phyloP scores from a whole-genome alignment of 139 green algal species.

The Microglena sp. region DNA sequence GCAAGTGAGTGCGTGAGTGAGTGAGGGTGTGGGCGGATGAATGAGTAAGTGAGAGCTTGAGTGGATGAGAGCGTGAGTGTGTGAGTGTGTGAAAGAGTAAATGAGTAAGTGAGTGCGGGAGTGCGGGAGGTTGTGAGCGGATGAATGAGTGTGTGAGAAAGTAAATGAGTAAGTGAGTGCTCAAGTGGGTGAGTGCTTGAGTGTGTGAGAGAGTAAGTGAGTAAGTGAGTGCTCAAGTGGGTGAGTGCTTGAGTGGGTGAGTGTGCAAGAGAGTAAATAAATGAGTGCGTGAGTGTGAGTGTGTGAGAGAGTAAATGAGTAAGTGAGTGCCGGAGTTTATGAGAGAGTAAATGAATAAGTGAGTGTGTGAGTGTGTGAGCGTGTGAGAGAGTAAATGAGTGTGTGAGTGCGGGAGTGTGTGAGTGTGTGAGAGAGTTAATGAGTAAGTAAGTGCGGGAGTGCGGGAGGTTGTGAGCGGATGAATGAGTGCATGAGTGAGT shows the following conservation, averaged over 20 bases:
- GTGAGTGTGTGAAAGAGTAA: neutral
- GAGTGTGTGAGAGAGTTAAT: neutral
- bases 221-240: neutral
- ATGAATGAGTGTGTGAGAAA: slow-evolving; percentile 25
- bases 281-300: neutral
- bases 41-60: neutral
- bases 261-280: neutral
- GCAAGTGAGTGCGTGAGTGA: neutral
- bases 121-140: neutral
- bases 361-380: neutral
- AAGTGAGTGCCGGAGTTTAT: too few species aligned
- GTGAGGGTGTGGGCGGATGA: neutral
- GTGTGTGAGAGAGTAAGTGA: neutral
- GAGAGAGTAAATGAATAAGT: too few species aligned
- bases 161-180: slow-evolving; percentile 22
- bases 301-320: slow-evolving; percentile 1
- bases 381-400: neutral
- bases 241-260: neutral
- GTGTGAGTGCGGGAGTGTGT: neutral
- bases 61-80: neutral
- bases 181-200: slow-evolving; percentile 33
- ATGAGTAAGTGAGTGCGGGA: neutral
- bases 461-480: neutral
- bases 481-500: slow-evolving; percentile 8
- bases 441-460: neutral